These are phyloP conservation scores for Musa acuminata DNA, from an alignment of 176 grass and related monocot species.

Conservation along the genomic window DNA sequence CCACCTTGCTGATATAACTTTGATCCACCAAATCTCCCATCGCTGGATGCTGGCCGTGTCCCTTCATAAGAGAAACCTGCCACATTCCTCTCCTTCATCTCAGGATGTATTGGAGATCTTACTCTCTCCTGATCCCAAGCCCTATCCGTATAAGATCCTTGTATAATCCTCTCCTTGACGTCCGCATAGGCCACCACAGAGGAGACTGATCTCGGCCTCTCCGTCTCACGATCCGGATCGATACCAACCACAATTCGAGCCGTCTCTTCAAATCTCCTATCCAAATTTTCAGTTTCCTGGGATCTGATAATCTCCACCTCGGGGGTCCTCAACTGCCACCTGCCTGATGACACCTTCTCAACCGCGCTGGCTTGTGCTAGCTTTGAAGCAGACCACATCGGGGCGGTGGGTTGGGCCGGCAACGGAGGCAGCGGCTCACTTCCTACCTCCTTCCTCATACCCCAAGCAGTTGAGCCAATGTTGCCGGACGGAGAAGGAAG, in stretches of 20 bases:
- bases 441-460: constrained; percentile 38
- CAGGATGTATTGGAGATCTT: constrained; percentile 5
- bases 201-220: background rate
- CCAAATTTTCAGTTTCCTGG: background rate
- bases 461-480: constrained; percentile 36
- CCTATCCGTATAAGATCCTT: background rate
- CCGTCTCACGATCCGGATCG: background rate
- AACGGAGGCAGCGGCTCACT: constrained; percentile 21
- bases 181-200: background rate
- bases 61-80: constrained; percentile 8
- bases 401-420: background rate
- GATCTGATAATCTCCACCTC: constrained; percentile 16
- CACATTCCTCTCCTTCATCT: background rate
- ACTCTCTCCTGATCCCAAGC: background rate
- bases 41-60: constrained; percentile 43
- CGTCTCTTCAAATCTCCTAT: constrained; percentile 3
- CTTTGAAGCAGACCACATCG: constrained; percentile 50
- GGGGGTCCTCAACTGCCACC: constrained; percentile 42
- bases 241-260: background rate
- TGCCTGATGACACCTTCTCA: constrained; percentile 90
- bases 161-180: background rate
- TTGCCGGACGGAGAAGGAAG: background rate
- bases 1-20: background rate
- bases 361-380: constrained; percentile 85
- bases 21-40: constrained; percentile 42